Percentiles rank a stretch among this genome's conserved stretches.
These are phyloP conservation scores for Phytophthora sansomeana DNA, from an alignment of 352 stramenopile species.

Conservation along the genomic window DNA sequence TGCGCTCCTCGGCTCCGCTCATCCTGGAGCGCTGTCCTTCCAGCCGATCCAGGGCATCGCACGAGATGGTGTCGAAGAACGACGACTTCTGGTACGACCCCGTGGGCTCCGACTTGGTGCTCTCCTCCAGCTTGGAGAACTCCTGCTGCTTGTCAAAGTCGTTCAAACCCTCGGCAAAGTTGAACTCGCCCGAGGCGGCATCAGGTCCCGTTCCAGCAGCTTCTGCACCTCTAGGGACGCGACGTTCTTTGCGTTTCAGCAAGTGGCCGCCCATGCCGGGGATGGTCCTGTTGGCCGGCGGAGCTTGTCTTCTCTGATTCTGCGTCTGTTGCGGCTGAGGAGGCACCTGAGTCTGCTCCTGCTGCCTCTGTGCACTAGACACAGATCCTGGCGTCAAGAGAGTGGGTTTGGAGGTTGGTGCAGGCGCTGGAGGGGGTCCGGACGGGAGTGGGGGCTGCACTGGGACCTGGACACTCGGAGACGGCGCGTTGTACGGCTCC, in stretches of 20 bases:
- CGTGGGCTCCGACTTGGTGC: conserved; percentile 46
- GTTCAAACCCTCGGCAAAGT: conserved; percentile 69
- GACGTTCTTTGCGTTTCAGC: conserved; percentile 82
- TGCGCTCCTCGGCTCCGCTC: conserved; percentile 79
- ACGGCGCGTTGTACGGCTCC: not conserved
- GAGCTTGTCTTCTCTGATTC: conserved; percentile 26
- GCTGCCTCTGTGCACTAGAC: conserved; percentile 42
- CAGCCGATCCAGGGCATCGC: conserved; percentile 84
- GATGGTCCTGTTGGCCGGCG: conserved; percentile 54
- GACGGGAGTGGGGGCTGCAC: conserved; percentile 36
- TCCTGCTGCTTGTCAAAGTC: conserved; percentile 87
- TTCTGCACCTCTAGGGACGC: conserved; percentile 47
- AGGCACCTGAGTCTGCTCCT: conserved; percentile 26
- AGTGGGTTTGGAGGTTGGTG: conserved; percentile 38
- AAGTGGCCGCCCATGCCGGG: conserved; percentile 85
- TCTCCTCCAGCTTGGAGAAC: conserved; percentile 72
- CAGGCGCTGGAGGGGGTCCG: conserved; percentile 23
- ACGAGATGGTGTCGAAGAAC: conserved; percentile 93
- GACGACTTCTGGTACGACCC: conserved; percentile 89
- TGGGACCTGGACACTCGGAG: conserved; percentile 1
- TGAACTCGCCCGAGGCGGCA: conserved; percentile 63
- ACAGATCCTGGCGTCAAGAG: conserved; percentile 67
- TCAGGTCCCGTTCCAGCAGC: conserved; percentile 16
- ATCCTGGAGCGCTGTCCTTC: conserved; percentile 77
- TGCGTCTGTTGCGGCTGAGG: conserved; percentile 17